Base-by-base conservation (phyloP, 1,139 yeast species). In the Meyerozyma athensensis region DNA sequence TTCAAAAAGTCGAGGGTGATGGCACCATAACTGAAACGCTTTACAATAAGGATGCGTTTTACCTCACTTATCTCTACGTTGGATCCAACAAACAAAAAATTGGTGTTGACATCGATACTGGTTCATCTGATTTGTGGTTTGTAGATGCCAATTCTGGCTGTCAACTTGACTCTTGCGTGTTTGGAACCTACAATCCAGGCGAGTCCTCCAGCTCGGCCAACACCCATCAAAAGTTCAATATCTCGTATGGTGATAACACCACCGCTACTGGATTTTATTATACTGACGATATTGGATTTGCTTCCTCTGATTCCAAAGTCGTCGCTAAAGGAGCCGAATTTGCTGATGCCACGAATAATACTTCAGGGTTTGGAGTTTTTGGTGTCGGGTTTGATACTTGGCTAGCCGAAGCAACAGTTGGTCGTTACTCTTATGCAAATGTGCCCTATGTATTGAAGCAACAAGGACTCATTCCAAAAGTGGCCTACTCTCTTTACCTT, bases 401-500 rank as follows among this genome's bases (percentile, higher is more conserved):
- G 14, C 54, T 50, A 38, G 33, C 46, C n/a, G n/a, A n/a, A n/a
- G n/a, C n/a, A n/a, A n/a, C n/a, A n/a, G n/a, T n/a, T 7, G n/a
- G 43, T 4, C 13, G 14, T 9, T n/a, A 7, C 4, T 17, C 34
- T 8, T 56, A 58, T 40, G 37, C 44, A 19, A 58, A 56, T 43
- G 41, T 49, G 14, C 7, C 18, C 20, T 19, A 28, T 9, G n/a
- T 17, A 35, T 48, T 65, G 45, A 54, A 46, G 35, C 41, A 40
- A 17, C 51, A 53, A 37, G 89, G 87, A 0, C 44, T 66, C 8
- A 81, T 79, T 41, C 43, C 68, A 18, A 71, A 69, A 41, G 62
- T 58, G 34, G 71, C 74, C 1, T 84, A 79, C 52, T 81, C 84
- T 1, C 53, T 79, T 24, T 78, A 61, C 59, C 50, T 75, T 54